phyloP scores from a whole-genome alignment of 2,329 filamentous ascomycete genomes.

The Davidsoniella australis region DNA sequence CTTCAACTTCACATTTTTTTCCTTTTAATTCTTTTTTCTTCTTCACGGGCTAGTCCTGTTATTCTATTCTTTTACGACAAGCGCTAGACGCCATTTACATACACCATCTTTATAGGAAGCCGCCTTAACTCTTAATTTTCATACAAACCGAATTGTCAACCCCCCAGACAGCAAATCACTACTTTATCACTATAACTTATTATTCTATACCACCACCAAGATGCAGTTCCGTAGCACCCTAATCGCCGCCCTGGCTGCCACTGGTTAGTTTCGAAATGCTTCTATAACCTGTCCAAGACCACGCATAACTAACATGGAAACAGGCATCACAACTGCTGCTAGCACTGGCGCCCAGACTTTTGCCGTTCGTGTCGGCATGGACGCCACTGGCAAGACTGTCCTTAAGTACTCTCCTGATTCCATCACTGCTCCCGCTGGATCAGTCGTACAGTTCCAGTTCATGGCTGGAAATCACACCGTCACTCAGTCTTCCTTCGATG shows the following conservation, averaged over 20 bases:
- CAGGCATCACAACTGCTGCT: neutral
- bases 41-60: slow-evolving; percentile 30
- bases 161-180: too few relatives aligned
- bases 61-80: slow-evolving; percentile 14
- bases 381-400: slow-evolving; percentile 29
- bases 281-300: neutral
- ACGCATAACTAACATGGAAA: neutral
- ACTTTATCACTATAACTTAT: neutral
- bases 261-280: neutral
- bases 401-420: slow-evolving; percentile 50
- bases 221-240: slow-evolving; percentile 36
- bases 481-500: slow-evolving; percentile 58
- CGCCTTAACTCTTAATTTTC: slow-evolving; percentile 11
- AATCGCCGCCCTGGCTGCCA: slow-evolving; percentile 26
- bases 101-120: slow-evolving; percentile 2
- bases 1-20: neutral
- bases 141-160: neutral
- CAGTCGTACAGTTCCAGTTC: slow-evolving; percentile 53
- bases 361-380: slow-evolving; percentile 41
- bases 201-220: slow-evolving; percentile 20
- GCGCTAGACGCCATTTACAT: slow-evolving; percentile 28
- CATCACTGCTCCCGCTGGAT: slow-evolving; percentile 49
- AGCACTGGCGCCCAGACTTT: slow-evolving; percentile 9
- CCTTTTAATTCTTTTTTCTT: slow-evolving; percentile 13
- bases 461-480: slow-evolving; percentile 58